A percentile compares a stretch with the other conserved stretches of the same genome.
phyloP scores from a whole-genome alignment of 768 basidiomycete species.

The Galerina marginata region DNA sequence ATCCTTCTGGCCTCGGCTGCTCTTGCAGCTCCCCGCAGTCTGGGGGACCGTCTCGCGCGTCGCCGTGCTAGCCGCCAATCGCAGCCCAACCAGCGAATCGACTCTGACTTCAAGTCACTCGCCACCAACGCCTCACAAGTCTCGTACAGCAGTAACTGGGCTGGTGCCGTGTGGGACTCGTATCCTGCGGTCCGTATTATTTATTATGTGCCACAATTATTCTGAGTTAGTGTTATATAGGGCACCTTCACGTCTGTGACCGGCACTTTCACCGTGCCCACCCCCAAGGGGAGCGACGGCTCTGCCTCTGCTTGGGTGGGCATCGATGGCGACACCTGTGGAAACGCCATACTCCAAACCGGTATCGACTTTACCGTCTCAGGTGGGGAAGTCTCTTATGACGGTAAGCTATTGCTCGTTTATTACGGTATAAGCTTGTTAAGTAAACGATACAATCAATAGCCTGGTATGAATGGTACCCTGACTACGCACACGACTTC shows the following conservation, averaged over 20 bases:
- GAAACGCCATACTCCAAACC: constrained; percentile 23
- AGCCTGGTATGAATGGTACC: constrained; percentile 29
- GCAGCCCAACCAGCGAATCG: constrained; percentile 11
- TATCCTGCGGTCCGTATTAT: constrained; percentile 14
- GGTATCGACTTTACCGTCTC: constrained; percentile 26
- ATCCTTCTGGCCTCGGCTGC: constrained; percentile 19
- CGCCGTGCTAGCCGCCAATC: constrained; percentile 12
- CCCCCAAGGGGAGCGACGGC: constrained; percentile 15
- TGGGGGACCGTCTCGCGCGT: constrained; percentile 19
- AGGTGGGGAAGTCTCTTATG: constrained; percentile 20
- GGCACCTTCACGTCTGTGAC: constrained; percentile 26
- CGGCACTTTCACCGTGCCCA: constrained; percentile 25
- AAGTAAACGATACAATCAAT: neutral
- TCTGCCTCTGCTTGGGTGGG: constrained; percentile 28
- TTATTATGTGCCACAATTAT: neutral
- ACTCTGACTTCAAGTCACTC: neutral
- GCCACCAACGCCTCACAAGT: constrained; percentile 15
- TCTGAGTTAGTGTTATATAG: neutral
- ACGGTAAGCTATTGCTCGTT: neutral
- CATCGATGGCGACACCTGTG: constrained; percentile 25
- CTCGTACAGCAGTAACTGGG: constrained; percentile 25
- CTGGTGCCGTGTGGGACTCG: constrained; percentile 21
- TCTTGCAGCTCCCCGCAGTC: constrained; percentile 20
- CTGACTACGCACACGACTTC: constrained; percentile 23
- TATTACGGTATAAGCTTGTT: neutral